Conservation (phyloP, 257 asterid genomes). For the Primulina tabacum region DNA sequence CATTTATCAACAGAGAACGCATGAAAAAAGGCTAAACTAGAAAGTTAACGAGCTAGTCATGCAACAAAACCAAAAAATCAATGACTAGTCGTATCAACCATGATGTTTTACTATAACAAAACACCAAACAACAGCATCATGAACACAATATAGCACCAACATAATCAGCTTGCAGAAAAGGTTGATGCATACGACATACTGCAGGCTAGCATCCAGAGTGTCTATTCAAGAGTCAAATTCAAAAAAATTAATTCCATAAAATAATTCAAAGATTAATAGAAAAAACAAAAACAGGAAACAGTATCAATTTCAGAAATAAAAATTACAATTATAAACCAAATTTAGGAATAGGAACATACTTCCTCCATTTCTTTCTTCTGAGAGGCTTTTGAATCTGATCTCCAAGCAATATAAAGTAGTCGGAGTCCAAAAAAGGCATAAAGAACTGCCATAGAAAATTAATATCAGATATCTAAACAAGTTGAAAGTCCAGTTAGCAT, state of each 20-base stretch:
- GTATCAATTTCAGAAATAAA: conserved; percentile 11
- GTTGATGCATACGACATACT: background rate
- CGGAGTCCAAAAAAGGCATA: conserved; percentile 91
- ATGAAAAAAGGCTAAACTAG: background rate
- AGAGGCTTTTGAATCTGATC: conserved; percentile 81
- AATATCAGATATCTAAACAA: conserved; percentile 24
- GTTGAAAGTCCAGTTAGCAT: conserved; percentile 1
- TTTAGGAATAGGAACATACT: conserved; percentile 39
- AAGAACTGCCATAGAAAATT: conserved; percentile 62
- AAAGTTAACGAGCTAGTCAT: background rate
- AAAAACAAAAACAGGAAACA: conserved; percentile 4
- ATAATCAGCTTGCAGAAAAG: conserved; percentile 2
- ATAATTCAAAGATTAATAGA: background rate
- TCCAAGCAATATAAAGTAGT: conserved; percentile 88
- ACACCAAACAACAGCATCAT: background rate
- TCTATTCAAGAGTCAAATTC: conserved; percentile 13
- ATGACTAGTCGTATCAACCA: background rate
- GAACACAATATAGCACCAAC: background rate
- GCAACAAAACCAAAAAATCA: background rate
- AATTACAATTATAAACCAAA: conserved; percentile 8
- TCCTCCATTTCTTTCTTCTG: conserved; percentile 94
- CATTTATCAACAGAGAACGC: too few species aligned
- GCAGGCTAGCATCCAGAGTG: background rate
- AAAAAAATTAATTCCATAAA: too few species aligned
- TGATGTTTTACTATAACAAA: background rate